Evolutionary conservation across 805 yeast genomes (phyloP).

Genomic region (Candida ficus): DNA sequence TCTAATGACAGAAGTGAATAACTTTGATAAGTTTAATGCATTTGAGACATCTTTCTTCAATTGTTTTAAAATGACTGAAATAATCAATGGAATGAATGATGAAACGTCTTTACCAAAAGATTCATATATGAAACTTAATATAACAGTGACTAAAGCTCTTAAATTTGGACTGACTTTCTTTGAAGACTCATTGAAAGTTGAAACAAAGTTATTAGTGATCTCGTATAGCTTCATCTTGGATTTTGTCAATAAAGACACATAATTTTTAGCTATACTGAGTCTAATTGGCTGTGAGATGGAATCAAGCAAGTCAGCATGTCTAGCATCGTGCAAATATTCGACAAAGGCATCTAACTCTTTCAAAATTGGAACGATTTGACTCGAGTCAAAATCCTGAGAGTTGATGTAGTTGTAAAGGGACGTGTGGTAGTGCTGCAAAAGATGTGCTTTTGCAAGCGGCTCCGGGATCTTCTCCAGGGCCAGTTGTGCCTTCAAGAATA

Average conservation of each 20-base stretch:
- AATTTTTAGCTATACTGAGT: constrained; percentile 20
- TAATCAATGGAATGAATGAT: constrained; percentile 30
- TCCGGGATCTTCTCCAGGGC: constrained; percentile 1
- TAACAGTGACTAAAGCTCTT: constrained; percentile 26
- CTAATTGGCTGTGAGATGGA: constrained; percentile 16
- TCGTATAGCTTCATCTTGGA: constrained; percentile 24
- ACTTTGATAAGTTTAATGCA: constrained; percentile 19
- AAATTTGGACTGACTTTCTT: constrained; percentile 22
- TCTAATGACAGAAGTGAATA: constrained; percentile 17
- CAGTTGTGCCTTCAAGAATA: not conserved
- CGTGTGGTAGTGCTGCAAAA: constrained; percentile 8
- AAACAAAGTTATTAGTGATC: constrained; percentile 26
- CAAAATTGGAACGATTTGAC: constrained; percentile 3
- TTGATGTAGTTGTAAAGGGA: constrained; percentile 9
- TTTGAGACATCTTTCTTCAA: constrained; percentile 27
- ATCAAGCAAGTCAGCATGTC: constrained; percentile 11
- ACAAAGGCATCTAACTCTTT: constrained; percentile 15
- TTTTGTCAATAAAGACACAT: constrained; percentile 15
- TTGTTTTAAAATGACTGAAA: constrained; percentile 27
- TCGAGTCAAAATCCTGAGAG: not conserved
- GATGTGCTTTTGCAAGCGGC: not conserved
- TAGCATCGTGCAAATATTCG: constrained; percentile 20
- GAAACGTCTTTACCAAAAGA: constrained; percentile 28
- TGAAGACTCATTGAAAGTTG: constrained; percentile 19
- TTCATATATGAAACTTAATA: constrained; percentile 28